A percentile compares a stretch with the other conserved stretches of the same genome.
Conservation (phyloP, 2,329 filamentous ascomycete genomes). For the Juglanconis oblonga region DNA sequence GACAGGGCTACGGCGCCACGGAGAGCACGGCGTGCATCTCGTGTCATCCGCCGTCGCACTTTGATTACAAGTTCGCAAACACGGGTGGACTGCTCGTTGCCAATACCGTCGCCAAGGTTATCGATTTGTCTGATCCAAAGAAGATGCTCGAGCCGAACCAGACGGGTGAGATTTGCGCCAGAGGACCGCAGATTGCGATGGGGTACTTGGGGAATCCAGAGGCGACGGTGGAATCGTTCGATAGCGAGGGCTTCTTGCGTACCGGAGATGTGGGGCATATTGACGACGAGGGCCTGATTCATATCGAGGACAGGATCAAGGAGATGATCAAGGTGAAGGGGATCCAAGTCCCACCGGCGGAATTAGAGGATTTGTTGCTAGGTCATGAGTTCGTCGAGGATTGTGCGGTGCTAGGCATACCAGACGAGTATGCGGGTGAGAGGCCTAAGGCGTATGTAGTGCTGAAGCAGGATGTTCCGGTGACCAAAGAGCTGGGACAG, state of each 20-base stretch:
- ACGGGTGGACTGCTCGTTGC: slow-evolving; percentile 55
- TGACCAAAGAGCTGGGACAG: slow-evolving; percentile 29
- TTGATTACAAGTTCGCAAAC: slow-evolving; percentile 55
- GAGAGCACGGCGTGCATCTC: slow-evolving; percentile 63
- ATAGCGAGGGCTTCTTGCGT: slow-evolving; percentile 53
- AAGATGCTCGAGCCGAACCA: slow-evolving; percentile 49
- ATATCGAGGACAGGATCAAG: slow-evolving; percentile 61
- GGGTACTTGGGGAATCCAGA: slow-evolving; percentile 43
- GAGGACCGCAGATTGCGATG: slow-evolving; percentile 47
- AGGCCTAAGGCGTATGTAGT: slow-evolving; percentile 59
- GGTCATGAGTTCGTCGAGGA: slow-evolving; percentile 45
- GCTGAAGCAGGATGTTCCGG: slow-evolving; percentile 29
- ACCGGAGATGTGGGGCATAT: slow-evolving; percentile 58
- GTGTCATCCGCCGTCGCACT: slow-evolving; percentile 53
- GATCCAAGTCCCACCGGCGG: slow-evolving; percentile 29
- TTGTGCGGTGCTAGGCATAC: slow-evolving; percentile 58
- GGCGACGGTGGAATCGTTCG: slow-evolving; percentile 47
- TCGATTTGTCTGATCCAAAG: slow-evolving; percentile 48
- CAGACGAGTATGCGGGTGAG: slow-evolving; percentile 49
- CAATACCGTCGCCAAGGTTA: slow-evolving; percentile 57
- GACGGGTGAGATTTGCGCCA: slow-evolving; percentile 40
- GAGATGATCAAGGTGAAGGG: slow-evolving; percentile 43
- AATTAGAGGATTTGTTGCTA: slow-evolving; percentile 28
- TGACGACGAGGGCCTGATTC: slow-evolving; percentile 52
- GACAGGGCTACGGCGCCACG: slow-evolving; percentile 68